Base-by-base conservation (phyloP, 1,139 yeast species). In the Kodamaea sp. region DNA sequence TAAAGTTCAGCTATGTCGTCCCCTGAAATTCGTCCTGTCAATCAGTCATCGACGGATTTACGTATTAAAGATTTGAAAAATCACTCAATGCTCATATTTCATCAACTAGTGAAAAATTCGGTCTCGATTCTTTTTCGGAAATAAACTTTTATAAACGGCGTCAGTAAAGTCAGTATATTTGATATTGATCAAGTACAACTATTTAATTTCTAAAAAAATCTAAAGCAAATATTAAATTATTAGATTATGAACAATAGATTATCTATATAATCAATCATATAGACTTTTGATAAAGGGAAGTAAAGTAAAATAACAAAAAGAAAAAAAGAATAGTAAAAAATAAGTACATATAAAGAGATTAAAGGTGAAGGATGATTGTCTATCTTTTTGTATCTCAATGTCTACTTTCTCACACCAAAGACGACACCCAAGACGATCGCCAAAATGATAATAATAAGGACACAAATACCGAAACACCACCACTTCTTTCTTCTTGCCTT, bases 401-500 rank as follows among this genome's bases (percentile, higher is more conserved):
- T 15, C 20, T 37, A 47, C 37, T 52, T 40, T 45, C 46, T 58
- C 42, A 61, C 52, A 44, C 75, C 76, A 44, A 69, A 70, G 58
- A 64, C 62, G 37, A 61, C 57, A 52, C 74, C 76, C 52, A 87
- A 76, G 41, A 83, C 84, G 47, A 84, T 77, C 36, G 88, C 86
- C 56, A 86, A 67, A 46, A 84, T 74, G 49, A 79, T 70, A 47
- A 84, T 61, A 45, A 85, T 71, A 43, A 81, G 57, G 50, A 79
- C 65, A 55, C 77, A 62, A 60, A 89, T 83, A 57, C 80, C 68
- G 53, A 81, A 74, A 65, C 96, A 86, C 82, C 94, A 86, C 72
- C 88, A 77, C 74, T 80, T 89, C 84, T 89, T 89, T 64, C 73
- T 87, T 73, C 98, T 82, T 38, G 96, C 95, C 54, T 86, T 84